Percentiles rank a stretch among this genome's conserved stretches.
These are phyloP conservation scores for Fomitopsis betulina DNA, from an alignment of 1,284 basidiomycete species.

Conservation along the genomic window DNA sequence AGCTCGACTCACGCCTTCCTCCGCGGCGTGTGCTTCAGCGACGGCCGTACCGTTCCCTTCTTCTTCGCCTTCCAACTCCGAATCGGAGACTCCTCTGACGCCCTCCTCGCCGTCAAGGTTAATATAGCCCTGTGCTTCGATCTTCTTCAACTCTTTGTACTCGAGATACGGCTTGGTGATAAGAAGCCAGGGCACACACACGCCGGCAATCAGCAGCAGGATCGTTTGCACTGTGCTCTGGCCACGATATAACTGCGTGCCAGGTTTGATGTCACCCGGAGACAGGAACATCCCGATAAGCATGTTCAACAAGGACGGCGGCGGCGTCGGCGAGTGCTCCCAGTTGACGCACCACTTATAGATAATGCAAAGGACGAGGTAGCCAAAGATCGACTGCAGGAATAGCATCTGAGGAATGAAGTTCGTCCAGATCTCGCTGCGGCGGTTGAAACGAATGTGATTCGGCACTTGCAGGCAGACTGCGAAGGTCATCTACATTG, in stretches of 20 bases:
- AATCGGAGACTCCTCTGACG: conserved; percentile 45
- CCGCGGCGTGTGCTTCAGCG: conserved; percentile 56
- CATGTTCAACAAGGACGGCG: conserved; percentile 94
- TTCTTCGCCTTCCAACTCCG: conserved; percentile 76
- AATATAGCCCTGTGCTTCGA: conserved; percentile 84
- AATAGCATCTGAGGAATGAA: conserved; percentile 98
- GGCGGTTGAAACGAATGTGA: conserved; percentile 89
- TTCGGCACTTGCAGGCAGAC: conserved; percentile 95
- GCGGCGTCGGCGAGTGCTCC: conserved; percentile 64
- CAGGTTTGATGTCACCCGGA: conserved; percentile 74
- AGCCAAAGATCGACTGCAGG: conserved; percentile 96
- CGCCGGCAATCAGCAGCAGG: conserved; percentile 74
- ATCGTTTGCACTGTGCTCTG: conserved; percentile 86
- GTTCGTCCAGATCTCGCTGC: conserved; percentile 85
- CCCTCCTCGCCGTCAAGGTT: conserved; percentile 50
- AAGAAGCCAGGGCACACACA: conserved; percentile 97
- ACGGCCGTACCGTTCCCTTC: conserved; percentile 79
- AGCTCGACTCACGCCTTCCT: conserved; percentile 52
- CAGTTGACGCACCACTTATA: conserved; percentile 98
- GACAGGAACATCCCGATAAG: conserved; percentile 92
- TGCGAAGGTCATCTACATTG: conserved; percentile 91
- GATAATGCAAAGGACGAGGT: conserved; percentile 91
- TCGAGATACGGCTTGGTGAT: conserved; percentile 90
- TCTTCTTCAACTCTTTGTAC: conserved; percentile 89
- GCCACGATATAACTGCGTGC: conserved; percentile 78